phyloP scores from a whole-genome alignment of 208 protist genomes.

The Leishmania turanica region DNA sequence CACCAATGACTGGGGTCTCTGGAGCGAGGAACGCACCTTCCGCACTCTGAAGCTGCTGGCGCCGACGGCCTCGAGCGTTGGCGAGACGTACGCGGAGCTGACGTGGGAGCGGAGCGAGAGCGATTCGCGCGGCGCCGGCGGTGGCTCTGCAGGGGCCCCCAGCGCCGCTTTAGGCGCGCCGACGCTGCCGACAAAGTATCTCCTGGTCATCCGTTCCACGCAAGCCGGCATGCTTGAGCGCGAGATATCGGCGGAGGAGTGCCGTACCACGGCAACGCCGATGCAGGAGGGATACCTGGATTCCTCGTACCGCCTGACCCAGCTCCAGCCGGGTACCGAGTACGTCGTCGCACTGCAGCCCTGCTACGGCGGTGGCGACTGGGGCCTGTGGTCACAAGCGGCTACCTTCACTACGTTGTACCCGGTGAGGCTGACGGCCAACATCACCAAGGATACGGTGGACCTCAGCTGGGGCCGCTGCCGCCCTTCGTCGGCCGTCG shows the following conservation, averaged over 20 bases:
- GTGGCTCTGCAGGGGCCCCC: slow-evolving; percentile 1
- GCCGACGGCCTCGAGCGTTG: slow-evolving; percentile 50
- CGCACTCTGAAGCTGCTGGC: slow-evolving; percentile 63
- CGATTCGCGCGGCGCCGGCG: slow-evolving; percentile 22
- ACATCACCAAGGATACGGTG: slow-evolving; percentile 35
- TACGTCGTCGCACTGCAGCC: slow-evolving; percentile 90
- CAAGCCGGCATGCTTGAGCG: slow-evolving; percentile 30
- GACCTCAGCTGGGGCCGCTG: slow-evolving; percentile 40
- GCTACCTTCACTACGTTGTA: slow-evolving; percentile 67
- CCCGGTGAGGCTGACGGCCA: slow-evolving; percentile 47
- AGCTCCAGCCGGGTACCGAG: slow-evolving; percentile 62
- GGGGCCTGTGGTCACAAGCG: slow-evolving; percentile 83
- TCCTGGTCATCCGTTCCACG: slow-evolving; percentile 30
- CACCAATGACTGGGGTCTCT: slow-evolving; percentile 80
- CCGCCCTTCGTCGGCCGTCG: slow-evolving; percentile 15
- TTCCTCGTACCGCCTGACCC: slow-evolving; percentile 52
- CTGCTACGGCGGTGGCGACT: slow-evolving; percentile 74
- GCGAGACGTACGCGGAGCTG: slow-evolving; percentile 81
- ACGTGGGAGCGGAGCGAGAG: slow-evolving; percentile 66
- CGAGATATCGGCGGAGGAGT: slow-evolving; percentile 31
- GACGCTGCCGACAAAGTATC: slow-evolving; percentile 37
- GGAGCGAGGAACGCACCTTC: slow-evolving; percentile 82
- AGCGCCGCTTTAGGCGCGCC: slow-evolving; percentile 4
- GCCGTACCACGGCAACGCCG: not conserved
- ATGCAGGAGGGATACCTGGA: slow-evolving; percentile 4